Conservation (phyloP, 768 basidiomycete genomes). For the Mrakia frigida region DNA sequence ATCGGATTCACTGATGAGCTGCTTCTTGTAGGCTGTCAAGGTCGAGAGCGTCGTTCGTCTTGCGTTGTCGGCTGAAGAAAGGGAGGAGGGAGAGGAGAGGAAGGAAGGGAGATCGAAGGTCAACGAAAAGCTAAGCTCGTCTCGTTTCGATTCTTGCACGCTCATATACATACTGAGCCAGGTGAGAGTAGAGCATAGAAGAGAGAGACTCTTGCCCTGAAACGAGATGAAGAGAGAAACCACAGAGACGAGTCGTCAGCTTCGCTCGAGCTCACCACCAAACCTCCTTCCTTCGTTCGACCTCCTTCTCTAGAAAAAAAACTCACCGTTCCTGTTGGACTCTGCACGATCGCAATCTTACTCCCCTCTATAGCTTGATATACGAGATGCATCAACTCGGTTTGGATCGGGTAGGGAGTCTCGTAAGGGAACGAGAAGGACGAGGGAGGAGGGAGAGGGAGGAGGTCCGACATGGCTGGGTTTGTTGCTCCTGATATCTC, state of each 20-base stretch:
- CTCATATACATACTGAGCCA: background rate
- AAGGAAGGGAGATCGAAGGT: background rate
- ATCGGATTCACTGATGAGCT: background rate
- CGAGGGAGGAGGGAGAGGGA: constrained; percentile 57
- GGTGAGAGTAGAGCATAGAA: constrained; percentile 13
- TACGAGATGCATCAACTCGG: constrained; percentile 79
- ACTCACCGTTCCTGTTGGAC: constrained; percentile 79
- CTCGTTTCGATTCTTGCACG: background rate
- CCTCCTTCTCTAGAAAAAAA: background rate
- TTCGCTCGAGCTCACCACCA: too few relatives aligned
- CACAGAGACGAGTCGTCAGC: background rate
- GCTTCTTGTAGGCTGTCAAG: constrained; percentile 8
- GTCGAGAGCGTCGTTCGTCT: constrained; percentile 27
- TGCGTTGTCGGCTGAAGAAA: constrained; percentile 19
- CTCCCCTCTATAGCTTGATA: constrained; percentile 68
- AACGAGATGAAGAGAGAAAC: background rate
- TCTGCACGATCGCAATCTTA: constrained; percentile 76
- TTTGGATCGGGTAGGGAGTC: constrained; percentile 76
- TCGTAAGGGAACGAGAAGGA: constrained; percentile 78
- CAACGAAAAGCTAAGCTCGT: background rate
- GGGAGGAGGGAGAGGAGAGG: background rate
- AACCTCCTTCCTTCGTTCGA: constrained; percentile 11
- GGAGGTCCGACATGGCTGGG: constrained; percentile 1
- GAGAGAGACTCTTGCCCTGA: constrained; percentile 71
- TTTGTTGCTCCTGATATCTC: too few relatives aligned